phyloP scores from a whole-genome alignment of 148 eudicot genomes.

The Fagopyrum homotropicum region DNA sequence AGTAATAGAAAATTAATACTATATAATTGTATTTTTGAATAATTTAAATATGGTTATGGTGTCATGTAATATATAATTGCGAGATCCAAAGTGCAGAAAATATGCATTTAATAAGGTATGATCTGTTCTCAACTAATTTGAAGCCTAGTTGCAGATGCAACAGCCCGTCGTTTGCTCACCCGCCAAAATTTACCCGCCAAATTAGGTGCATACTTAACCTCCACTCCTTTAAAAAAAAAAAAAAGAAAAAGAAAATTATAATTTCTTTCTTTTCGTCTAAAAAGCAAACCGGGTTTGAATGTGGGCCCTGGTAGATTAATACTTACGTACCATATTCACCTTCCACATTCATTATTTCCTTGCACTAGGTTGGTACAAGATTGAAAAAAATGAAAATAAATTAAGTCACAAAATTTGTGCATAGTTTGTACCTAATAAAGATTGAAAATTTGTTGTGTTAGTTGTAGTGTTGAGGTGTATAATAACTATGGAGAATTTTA shows the following conservation, averaged over 20 bases:
- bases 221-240: neutral
- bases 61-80: neutral
- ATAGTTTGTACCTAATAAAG: neutral
- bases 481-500: no score
- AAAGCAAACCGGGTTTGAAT: neutral
- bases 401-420: neutral
- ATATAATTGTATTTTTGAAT: neutral
- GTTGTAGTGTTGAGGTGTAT: no score
- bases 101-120: neutral
- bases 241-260: neutral
- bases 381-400: neutral
- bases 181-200: constrained; percentile 28
- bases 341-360: constrained; percentile 4
- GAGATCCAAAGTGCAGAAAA: neutral
- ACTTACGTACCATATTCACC: constrained; percentile 3
- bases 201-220: constrained; percentile 2
- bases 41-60: neutral
- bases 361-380: neutral
- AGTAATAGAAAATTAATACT: neutral
- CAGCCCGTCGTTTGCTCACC: constrained; percentile 26
- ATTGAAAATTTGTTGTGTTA: no score
- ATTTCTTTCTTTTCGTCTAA: neutral
- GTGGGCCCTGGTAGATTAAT: neutral
- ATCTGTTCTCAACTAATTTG: constrained; percentile 3
- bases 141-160: constrained; percentile 6